Evolutionary conservation across 2,329 filamentous ascomycete species (phyloP).

Genomic region (Ceratocystis alfenasii): DNA sequence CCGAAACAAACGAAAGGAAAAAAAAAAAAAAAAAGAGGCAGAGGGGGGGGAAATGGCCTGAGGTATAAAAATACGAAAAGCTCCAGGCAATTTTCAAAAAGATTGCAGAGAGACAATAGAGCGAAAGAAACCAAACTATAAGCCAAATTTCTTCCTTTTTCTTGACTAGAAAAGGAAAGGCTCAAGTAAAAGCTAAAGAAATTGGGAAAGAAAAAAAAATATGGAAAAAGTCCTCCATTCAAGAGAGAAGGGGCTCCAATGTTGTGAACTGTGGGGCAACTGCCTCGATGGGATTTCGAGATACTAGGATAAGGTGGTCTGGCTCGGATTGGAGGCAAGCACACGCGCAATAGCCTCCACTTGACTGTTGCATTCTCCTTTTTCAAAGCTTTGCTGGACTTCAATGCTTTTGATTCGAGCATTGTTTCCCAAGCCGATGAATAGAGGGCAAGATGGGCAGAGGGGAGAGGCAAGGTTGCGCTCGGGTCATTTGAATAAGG

Average conservation of each 20-base stretch:
- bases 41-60: neutral
- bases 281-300: neutral
- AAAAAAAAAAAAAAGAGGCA: neutral
- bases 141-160: too few species aligned
- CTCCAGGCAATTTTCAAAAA: neutral
- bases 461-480: too few species aligned
- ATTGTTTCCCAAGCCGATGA: neutral
- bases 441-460: neutral
- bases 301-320: conserved; percentile 2
- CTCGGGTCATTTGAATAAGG: too few species aligned
- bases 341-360: neutral
- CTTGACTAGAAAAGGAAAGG: too few species aligned
- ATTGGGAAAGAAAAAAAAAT: neutral
- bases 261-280: conserved; percentile 4
- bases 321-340: neutral
- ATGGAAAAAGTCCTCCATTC: neutral
- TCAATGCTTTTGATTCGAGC: neutral
- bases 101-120: neutral
- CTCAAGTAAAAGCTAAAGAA: too few species aligned
- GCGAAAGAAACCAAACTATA: neutral
- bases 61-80: neutral
- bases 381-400: neutral
- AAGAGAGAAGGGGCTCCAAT: neutral
- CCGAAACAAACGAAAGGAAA: neutral
- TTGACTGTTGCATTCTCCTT: neutral